Percentiles rank a stretch among this genome's conserved stretches.
These are phyloP conservation scores for Aureobasidium namibiae DNA, from an alignment of 2,329 filamentous ascomycete genomes.

Conservation along the genomic window DNA sequence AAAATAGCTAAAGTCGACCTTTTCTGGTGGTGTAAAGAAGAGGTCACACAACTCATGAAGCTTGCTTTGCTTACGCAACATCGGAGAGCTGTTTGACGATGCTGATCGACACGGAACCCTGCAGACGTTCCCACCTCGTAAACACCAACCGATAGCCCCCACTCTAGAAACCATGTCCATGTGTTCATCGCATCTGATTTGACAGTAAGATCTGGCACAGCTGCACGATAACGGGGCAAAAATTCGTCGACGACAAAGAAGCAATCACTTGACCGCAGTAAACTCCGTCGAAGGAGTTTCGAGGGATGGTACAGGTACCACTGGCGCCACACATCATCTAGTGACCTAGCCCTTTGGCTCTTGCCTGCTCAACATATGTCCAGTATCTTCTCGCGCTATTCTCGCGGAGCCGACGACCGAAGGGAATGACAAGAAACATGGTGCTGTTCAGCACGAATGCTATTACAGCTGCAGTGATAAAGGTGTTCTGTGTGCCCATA, in stretches of 20 bases:
- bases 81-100: neutral
- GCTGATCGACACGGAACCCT: neutral
- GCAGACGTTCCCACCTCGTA: neutral
- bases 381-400: conserved; percentile 9
- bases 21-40: neutral
- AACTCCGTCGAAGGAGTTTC: neutral
- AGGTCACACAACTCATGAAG: neutral
- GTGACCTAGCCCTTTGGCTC: conserved; percentile 5
- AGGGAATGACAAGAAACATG: conserved; percentile 2
- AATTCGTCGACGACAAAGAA: neutral
- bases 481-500: conserved; percentile 36
- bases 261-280: neutral
- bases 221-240: no score
- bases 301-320: neutral
- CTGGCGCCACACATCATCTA: neutral
- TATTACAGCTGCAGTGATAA: conserved; percentile 31
- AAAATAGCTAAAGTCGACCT: neutral
- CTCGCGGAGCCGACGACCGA: neutral
- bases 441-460: neutral
- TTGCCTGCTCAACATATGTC: conserved; percentile 10
- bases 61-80: neutral
- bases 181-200: neutral
- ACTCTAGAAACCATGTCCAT: neutral
- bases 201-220: no score
- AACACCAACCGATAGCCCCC: no score